Percentiles rank a stretch among this genome's conserved stretches.
Conservation (phyloP, 345 rosid species). For the Salix brachista region DNA sequence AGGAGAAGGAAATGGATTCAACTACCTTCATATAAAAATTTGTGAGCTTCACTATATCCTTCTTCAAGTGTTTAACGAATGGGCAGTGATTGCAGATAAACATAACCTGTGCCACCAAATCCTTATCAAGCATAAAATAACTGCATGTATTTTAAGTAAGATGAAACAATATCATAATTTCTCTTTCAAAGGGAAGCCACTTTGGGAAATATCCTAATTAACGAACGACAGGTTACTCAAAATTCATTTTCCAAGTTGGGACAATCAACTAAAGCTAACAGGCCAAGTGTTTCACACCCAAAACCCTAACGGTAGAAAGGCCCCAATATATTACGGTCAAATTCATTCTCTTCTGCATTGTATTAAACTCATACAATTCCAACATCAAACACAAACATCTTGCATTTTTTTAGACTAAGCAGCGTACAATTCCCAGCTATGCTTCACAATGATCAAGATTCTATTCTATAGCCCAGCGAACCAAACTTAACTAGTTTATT, state of each 20-base stretch:
- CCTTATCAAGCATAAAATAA: slow-evolving; percentile 1
- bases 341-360: not conserved
- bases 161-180: not conserved
- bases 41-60: slow-evolving; percentile 69
- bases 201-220: not conserved
- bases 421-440: not conserved
- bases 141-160: not conserved
- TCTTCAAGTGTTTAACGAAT: slow-evolving; percentile 85
- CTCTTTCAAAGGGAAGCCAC: not conserved
- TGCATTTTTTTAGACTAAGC: not conserved
- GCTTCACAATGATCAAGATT: not conserved
- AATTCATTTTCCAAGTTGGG: not conserved
- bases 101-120: slow-evolving; percentile 55
- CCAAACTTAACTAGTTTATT: not conserved
- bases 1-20: slow-evolving; percentile 3
- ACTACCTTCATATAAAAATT: slow-evolving; percentile 74
- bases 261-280: not conserved
- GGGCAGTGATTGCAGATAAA: slow-evolving; percentile 93
- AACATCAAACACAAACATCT: not conserved
- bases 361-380: not conserved
- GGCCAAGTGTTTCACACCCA: not conserved
- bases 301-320: not conserved
- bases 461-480: not conserved
- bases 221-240: not conserved
- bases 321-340: not conserved